These are phyloP conservation scores for Eucalyptus erythrocorys DNA, from an alignment of 345 rosid genomes.

Conservation along the genomic window DNA sequence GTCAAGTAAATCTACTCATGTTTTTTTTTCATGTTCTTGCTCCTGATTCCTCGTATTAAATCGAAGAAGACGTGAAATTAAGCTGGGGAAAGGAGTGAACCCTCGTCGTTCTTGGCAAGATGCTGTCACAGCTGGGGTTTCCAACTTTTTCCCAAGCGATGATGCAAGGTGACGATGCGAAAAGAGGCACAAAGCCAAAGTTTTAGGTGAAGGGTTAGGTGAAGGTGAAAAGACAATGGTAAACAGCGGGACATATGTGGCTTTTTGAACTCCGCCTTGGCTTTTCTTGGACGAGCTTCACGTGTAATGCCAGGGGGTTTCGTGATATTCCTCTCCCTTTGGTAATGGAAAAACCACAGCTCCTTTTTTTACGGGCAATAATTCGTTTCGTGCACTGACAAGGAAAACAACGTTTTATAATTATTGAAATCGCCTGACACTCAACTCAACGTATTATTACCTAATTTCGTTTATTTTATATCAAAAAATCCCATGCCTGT, in stretches of 20 bases:
- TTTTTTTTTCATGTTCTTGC: background rate
- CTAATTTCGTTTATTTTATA: background rate
- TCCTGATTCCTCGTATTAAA: background rate
- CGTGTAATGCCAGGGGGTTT: background rate
- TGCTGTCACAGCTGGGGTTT: background rate
- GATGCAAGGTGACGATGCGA: background rate
- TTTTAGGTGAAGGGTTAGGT: conserved; percentile 6
- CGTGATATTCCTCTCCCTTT: background rate
- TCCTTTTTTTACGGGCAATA: background rate
- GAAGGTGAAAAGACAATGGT: background rate
- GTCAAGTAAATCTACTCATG: background rate
- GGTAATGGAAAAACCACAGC: background rate
- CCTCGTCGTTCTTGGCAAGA: background rate
- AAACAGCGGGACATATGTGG: conserved; percentile 15
- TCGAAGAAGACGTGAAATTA: background rate
- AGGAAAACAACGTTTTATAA: background rate
- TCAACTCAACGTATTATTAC: background rate
- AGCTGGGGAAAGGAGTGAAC: background rate
- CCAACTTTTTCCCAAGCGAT: background rate
- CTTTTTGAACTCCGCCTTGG: conserved; percentile 1
- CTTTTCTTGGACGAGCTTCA: background rate
- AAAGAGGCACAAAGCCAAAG: conserved; percentile 7
- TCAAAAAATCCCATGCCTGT: accelerated
- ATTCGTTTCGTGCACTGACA: background rate
- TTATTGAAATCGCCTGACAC: background rate